These are phyloP conservation scores for Petunia secreta DNA, from an alignment of 257 asterid species.

Conservation along the genomic window DNA sequence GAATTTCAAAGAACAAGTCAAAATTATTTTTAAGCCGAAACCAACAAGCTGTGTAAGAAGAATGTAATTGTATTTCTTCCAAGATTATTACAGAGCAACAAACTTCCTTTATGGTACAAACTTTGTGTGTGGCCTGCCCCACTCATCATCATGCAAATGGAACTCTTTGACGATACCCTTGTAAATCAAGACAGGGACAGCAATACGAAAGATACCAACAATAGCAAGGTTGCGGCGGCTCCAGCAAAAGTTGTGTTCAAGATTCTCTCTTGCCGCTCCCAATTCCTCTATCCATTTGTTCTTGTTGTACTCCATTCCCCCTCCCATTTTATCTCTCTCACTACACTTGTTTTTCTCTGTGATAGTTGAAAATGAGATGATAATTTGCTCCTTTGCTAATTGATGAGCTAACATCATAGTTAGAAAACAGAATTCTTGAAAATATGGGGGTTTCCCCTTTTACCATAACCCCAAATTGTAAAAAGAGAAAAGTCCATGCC, in stretches of 20 bases:
- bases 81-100: conserved; percentile 35
- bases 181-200: conserved; percentile 73
- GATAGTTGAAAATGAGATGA: too few species aligned
- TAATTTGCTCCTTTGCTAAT: too few species aligned
- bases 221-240: conserved; percentile 83
- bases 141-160: conserved; percentile 92
- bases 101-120: conserved; percentile 36
- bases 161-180: conserved; percentile 89
- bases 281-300: conserved; percentile 91
- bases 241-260: conserved; percentile 90
- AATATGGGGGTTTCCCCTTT: not conserved
- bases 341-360: too few species aligned
- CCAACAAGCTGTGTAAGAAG: not conserved
- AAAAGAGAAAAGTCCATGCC: not conserved
- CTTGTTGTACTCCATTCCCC: conserved; percentile 89
- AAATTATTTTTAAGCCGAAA: not conserved
- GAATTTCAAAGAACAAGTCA: not conserved
- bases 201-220: conserved; percentile 87
- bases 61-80: conserved; percentile 30
- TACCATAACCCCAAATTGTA: not conserved
- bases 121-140: conserved; percentile 70
- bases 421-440: not conserved
- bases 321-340: conserved; percentile 60
- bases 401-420: too few species aligned
- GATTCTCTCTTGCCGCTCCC: conserved; percentile 79